Percentiles rank a stretch among this genome's conserved stretches.
Evolutionary conservation across 495 filamentous ascomycete genomes (phyloP).

Genomic region (Trypethelium eluteriae): DNA sequence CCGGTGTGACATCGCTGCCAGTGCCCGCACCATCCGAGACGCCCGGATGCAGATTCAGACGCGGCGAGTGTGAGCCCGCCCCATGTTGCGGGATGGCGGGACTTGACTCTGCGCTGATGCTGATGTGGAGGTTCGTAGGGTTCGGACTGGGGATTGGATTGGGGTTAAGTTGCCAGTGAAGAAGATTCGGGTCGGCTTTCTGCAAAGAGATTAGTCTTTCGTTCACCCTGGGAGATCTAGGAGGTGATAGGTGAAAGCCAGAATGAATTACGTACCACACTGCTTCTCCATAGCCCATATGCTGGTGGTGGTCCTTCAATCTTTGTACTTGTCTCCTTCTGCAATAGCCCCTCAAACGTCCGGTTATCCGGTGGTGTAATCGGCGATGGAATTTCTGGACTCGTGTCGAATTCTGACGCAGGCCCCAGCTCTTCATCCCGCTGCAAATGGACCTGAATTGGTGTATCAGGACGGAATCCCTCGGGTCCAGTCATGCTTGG

Average conservation of each 20-base stretch:
- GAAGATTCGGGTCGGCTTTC: slow-evolving; percentile 67
- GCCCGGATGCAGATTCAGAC: background rate
- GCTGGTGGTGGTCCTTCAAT: slow-evolving; percentile 58
- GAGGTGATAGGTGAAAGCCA: slow-evolving; percentile 31
- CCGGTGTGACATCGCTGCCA: background rate
- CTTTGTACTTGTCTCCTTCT: slow-evolving; percentile 37
- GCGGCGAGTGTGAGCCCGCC: background rate
- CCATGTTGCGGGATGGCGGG: background rate
- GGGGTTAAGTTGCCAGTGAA: slow-evolving; percentile 56
- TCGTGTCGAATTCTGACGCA: slow-evolving; percentile 18
- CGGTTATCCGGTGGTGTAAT: background rate
- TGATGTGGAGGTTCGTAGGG: slow-evolving; percentile 1
- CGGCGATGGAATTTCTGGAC: slow-evolving; percentile 9
- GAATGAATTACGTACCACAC: slow-evolving; percentile 49
- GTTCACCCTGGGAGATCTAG: slow-evolving; percentile 6
- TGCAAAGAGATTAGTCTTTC: background rate
- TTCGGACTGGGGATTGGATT: background rate
- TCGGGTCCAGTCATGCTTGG: slow-evolving; percentile 28
- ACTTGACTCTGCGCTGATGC: background rate
- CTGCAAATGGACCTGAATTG: slow-evolving; percentile 34
- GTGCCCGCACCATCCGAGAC: slow-evolving; percentile 1
- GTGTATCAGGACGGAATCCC: slow-evolving; percentile 32
- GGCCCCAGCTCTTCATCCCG: slow-evolving; percentile 30
- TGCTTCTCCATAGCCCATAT: slow-evolving; percentile 79
- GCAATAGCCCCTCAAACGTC: slow-evolving; percentile 2